These are phyloP conservation scores for Eleusine indica DNA, from an alignment of 176 grass and related monocot genomes.

Conservation along the genomic window DNA sequence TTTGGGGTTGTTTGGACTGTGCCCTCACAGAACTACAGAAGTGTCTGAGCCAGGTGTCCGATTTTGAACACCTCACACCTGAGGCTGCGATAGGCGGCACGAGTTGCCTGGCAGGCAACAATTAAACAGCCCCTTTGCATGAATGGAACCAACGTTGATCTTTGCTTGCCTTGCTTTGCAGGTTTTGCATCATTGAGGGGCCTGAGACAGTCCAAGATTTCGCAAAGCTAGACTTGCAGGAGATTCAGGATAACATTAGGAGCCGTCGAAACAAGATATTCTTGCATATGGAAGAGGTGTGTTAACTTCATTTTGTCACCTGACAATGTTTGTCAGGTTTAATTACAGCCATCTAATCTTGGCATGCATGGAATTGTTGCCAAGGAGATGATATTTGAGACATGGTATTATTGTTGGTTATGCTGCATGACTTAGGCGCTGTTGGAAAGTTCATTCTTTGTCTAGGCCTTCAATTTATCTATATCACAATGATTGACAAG, in stretches of 20 bases:
- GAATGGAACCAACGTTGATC: neutral
- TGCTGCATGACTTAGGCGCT: neutral
- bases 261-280: conserved; percentile 99
- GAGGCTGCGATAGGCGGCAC: too few species aligned
- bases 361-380: conserved; percentile 23
- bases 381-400: neutral
- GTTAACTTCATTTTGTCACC: conserved; percentile 32
- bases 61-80: too few species aligned
- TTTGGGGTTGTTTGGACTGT: neutral
- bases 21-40: too few species aligned
- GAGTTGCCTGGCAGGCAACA: too few species aligned
- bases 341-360: neutral
- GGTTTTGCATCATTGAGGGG: conserved; percentile 99
- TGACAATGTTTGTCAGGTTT: conserved; percentile 2
- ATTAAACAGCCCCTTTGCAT: neutral
- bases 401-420: neutral
- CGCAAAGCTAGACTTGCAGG: conserved; percentile 85
- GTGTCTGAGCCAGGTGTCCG: too few species aligned
- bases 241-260: conserved; percentile 96
- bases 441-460: conserved; percentile 5
- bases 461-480: neutral
- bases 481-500: neutral
- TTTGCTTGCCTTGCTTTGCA: conserved; percentile 39
- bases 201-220: conserved; percentile 99
- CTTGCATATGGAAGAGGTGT: conserved; percentile 98